Conservation (phyloP, 1,139 yeast genomes). For the Geotrichum australiense region DNA sequence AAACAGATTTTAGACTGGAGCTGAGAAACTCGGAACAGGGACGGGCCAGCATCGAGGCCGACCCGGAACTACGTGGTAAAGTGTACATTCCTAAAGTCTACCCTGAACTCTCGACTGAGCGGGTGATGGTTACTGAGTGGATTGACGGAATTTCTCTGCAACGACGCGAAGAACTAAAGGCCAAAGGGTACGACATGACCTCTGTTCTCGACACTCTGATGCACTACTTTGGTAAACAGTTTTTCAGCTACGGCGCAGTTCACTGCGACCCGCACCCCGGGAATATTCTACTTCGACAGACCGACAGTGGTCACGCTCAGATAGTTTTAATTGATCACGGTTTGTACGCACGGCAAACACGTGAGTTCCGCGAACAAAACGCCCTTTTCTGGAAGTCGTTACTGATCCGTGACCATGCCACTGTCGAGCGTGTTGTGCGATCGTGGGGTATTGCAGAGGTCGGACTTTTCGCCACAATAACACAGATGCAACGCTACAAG, state of each 20-base stretch:
- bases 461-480: slow-evolving; percentile 56
- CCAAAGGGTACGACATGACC: slow-evolving; percentile 39
- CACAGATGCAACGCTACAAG: slow-evolving; percentile 45
- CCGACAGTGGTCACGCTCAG: slow-evolving; percentile 42
- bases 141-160: slow-evolving; percentile 59
- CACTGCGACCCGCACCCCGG: slow-evolving; percentile 88
- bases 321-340: slow-evolving; percentile 73
- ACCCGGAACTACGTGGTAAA: slow-evolving; percentile 31
- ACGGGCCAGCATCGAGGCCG: slow-evolving; percentile 32
- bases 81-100: slow-evolving; percentile 52
- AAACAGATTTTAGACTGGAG: slow-evolving; percentile 56
- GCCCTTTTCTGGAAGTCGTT: slow-evolving; percentile 57
- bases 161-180: slow-evolving; percentile 40
- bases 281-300: slow-evolving; percentile 50
- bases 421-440: slow-evolving; percentile 44
- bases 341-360: slow-evolving; percentile 50
- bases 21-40: slow-evolving; percentile 43
- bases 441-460: slow-evolving; percentile 70
- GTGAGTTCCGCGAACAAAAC: slow-evolving; percentile 50
- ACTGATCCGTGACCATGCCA: slow-evolving; percentile 46
- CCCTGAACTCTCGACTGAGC: slow-evolving; percentile 41
- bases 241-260: slow-evolving; percentile 66
- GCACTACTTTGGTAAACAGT: slow-evolving; percentile 56
- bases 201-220: slow-evolving; percentile 48
- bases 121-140: slow-evolving; percentile 66